Base-by-base conservation (phyloP, 2,329 filamentous ascomycete genomes). In the Penicillium sp. region DNA sequence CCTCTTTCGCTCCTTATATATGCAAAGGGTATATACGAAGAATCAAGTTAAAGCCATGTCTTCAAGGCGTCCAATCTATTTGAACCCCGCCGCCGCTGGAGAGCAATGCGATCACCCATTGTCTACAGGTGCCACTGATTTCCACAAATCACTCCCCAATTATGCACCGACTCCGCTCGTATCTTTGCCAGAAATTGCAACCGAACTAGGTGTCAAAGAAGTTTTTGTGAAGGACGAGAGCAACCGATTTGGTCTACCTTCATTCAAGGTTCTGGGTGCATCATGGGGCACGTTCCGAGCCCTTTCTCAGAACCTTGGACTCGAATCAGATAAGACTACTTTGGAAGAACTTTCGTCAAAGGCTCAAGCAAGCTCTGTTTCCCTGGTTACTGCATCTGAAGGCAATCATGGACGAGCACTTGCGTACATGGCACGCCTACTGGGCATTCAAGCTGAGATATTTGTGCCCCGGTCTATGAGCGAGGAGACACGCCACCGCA, bases 231-330 rank as follows among this genome's bases (percentile, higher is more conserved):
- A 93, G 68, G 85, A 92, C 64, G 90, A 93, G 70, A 86, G 83
- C 27, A 78, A 75, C 52, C 82, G 90, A 5, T 84, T 91, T 37
- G 86, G 86, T 0, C 78, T 93, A 1, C 88, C 88, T 0, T 83
- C 89, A 0, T 93, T 93, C 79, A 95, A 95, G 72, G 90, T 93
- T 45, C 81, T 93, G 0, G 90, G 90, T 21, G 90, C 90, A 1
- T 90, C 87, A 0, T 93, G 89, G 89, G 89, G 84, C 0, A 80
- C 84, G 3, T 87, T 85, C 63, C 81, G 83, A 7, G 84, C 86
- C 14, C 67, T 90, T 7, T 68, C 76, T 0, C 67, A 74, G 1
- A 70, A 74, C 8, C 71, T 86, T 0, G 70, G 68, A 2, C 71
- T 86, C 0, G 70, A 79, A 0, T 60, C 76, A 0, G 75, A 76